phyloP scores from a whole-genome alignment of 805 yeast genomes.

The Kodamaea hsintzibuensis region DNA sequence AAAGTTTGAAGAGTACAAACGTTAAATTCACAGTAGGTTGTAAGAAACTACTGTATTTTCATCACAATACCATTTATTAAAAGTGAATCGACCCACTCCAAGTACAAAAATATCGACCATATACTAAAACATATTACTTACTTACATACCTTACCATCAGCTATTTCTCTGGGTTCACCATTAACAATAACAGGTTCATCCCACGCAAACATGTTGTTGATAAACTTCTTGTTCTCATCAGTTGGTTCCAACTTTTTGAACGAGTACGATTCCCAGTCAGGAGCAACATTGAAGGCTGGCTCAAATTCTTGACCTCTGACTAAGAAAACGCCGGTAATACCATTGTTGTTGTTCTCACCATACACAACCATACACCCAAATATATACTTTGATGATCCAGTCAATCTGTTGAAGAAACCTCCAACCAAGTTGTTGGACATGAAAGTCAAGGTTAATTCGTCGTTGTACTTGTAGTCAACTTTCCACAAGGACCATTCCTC shows the following conservation, averaged over 20 bases:
- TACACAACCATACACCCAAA: constrained; percentile 93
- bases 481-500: constrained; percentile 93
- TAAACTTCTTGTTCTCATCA: constrained; percentile 73
- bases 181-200: constrained; percentile 84
- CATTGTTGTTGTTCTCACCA: constrained; percentile 98
- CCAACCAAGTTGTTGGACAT: constrained; percentile 98
- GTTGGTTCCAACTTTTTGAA: constrained; percentile 82
- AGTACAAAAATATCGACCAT: too few species aligned
- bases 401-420: constrained; percentile 95
- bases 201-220: constrained; percentile 97
- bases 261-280: constrained; percentile 96
- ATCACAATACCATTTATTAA: too few species aligned
- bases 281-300: constrained; percentile 98
- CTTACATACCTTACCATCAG: constrained; percentile 97
- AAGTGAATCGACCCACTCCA: too few species aligned
- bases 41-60: too few species aligned
- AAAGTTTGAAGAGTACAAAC: too few species aligned
- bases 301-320: constrained; percentile 89
- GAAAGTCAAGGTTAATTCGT: constrained; percentile 93
- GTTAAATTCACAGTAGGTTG: too few species aligned
- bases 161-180: constrained; percentile 84
- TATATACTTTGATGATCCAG: constrained; percentile 89
- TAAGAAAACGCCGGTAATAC: constrained; percentile 92
- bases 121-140: constrained; percentile 37
- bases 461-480: constrained; percentile 97